phyloP scores from a whole-genome alignment of 148 eudicot genomes.

The Selenicereus undatus region DNA sequence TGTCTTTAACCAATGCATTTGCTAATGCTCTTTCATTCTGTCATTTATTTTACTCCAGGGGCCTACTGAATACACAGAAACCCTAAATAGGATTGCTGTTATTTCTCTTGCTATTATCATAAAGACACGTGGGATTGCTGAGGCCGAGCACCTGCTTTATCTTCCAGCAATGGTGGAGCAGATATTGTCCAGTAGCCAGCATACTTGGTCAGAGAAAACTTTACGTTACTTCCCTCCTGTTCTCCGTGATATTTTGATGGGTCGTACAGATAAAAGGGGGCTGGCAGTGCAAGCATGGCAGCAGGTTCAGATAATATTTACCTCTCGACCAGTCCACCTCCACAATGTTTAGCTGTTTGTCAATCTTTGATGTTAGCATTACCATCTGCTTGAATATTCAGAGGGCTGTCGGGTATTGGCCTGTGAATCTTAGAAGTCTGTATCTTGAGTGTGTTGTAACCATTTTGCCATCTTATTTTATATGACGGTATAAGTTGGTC shows the following conservation, averaged over 20 bases:
- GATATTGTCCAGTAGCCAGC: conserved; percentile 85
- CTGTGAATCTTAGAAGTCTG: neutral
- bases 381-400: neutral
- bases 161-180: conserved; percentile 91
- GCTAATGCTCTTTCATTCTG: neutral
- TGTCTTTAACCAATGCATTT: neutral
- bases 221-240: conserved; percentile 78
- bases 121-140: conserved; percentile 95
- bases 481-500: neutral
- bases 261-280: conserved; percentile 77
- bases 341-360: neutral
- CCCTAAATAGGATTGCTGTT: conserved; percentile 75
- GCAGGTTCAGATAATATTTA: conserved; percentile 46
- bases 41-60: conserved; percentile 47
- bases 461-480: conserved; percentile 4
- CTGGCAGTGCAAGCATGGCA: conserved; percentile 89
- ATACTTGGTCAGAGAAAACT: conserved; percentile 94
- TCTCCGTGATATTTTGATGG: conserved; percentile 67
- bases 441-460: neutral
- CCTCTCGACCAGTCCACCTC: neutral
- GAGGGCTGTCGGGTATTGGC: neutral
- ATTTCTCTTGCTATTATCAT: conserved; percentile 82
- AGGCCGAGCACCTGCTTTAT: conserved; percentile 82
- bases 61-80: conserved; percentile 92
- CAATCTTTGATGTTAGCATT: neutral